A percentile compares a stretch with the other conserved stretches of the same genome.
phyloP scores from a whole-genome alignment of 306 rosid genomes.

The Canavalia ensiformis region DNA sequence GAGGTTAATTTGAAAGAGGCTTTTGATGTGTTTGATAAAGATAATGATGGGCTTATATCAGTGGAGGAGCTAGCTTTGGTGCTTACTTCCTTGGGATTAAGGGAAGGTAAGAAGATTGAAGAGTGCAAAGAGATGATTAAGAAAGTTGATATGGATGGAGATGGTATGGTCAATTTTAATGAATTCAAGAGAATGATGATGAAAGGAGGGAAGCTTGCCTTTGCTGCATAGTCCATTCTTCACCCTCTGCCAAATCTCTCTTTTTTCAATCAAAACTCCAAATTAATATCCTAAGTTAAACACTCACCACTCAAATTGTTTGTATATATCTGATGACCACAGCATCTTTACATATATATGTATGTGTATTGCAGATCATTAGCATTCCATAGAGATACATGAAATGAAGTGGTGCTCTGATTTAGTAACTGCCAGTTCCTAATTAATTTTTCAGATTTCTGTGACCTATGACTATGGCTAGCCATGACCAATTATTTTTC shows the following conservation, averaged over 20 bases:
- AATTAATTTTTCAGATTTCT: background rate
- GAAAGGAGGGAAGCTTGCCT: conserved; percentile 51
- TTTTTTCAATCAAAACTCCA: background rate
- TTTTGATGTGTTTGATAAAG: conserved; percentile 86
- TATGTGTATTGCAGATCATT: background rate
- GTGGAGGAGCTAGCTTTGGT: conserved; percentile 76
- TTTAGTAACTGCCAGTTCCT: conserved; percentile 6
- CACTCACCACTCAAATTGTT: background rate
- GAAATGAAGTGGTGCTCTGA: conserved; percentile 10
- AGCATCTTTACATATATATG: background rate
- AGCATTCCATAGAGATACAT: conserved; percentile 12
- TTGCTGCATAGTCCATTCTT: conserved; percentile 39
- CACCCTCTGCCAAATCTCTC: background rate
- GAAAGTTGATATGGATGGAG: conserved; percentile 91
- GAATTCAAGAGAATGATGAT: conserved; percentile 95
- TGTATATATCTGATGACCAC: background rate
- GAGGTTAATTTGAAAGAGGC: conserved; percentile 72
- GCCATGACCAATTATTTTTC: background rate
- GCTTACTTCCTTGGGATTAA: conserved; percentile 69
- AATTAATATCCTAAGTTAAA: background rate
- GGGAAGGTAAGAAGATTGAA: conserved; percentile 72
- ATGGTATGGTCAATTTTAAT: conserved; percentile 87
- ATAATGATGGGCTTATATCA: conserved; percentile 73
- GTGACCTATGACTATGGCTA: background rate
- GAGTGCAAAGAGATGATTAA: conserved; percentile 80